Base-by-base conservation (phyloP, 371 early-diverging fungal genomes). In the Smittium mucronatum region DNA sequence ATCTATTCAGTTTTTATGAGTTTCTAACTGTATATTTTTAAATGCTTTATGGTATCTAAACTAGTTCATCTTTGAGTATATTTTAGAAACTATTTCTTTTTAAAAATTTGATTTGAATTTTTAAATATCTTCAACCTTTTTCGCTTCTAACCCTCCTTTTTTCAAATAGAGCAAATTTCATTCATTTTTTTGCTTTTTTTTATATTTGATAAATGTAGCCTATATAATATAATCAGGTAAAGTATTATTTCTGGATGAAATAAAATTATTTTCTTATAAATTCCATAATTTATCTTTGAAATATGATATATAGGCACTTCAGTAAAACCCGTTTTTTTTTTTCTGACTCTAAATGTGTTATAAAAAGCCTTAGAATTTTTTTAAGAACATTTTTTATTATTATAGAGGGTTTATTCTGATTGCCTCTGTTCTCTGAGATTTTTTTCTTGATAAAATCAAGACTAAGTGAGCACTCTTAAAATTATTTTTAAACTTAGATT, bases 171-270 rank as follows among this genome's bases (percentile, higher is more conserved):
- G 2, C 59, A 59, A 11, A 59, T 59, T 21, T 59, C 15, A 21
- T 2, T 28, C 59, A 21, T 59, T 59, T 59, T 59, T 59, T 15
- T n/a, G n/a, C n/a, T 28, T 59, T 59, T 59, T 59, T 59, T 59
- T 5, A 59, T 21, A 28, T 59, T 59, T 59, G 5, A 2, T 26
- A 2, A 28, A 28, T 28, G 26, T 2, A 59, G 5, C 5, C n/a
- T 5, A 28, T 59, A 59, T 11, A 59, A 59, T n/a, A 28, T 59
- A 47, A 11, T 59, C 15, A 59, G 26, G 28, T 5, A 11, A 16
- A 59, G 26, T 16, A 21, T 5, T 5, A 26, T 59, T 5, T 59
- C 59, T 5, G 59, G 59, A 16, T 59, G 16, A 5, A 5, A 11
- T 16, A n/a, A 28, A 21, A n/a, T 16, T 2, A 59, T 16, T 28